A percentile compares a stretch with the other conserved stretches of the same genome.
Conservation (phyloP, 2,329 filamentous ascomycete species). For the Xylariaceae sp. region DNA sequence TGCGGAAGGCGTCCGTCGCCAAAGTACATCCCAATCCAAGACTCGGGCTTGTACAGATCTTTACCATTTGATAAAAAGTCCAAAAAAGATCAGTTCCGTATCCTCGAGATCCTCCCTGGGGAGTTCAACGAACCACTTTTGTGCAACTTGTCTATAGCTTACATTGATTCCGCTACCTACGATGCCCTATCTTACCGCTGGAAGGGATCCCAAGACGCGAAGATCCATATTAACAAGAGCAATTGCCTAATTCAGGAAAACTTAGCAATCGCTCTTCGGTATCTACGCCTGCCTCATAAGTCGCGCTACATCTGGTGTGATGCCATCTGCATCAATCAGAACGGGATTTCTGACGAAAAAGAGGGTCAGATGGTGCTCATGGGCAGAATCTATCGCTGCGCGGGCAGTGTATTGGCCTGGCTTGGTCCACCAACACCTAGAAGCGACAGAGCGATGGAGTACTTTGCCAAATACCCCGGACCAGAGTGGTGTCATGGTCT, state of each 20-base stretch:
- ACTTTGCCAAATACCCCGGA: background rate
- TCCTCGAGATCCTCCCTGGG: background rate
- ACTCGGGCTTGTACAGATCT: background rate
- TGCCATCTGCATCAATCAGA: background rate
- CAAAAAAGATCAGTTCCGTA: background rate
- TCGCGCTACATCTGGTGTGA: background rate
- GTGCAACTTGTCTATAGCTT: background rate
- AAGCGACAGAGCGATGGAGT: background rate
- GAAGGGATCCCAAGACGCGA: background rate
- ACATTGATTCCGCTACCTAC: background rate
- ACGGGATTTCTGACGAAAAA: background rate
- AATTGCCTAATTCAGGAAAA: background rate
- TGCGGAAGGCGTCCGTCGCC: too few species aligned
- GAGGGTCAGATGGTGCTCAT: background rate
- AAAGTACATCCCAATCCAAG: background rate
- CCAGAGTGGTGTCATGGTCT: background rate
- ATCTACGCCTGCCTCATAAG: background rate
- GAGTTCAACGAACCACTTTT: background rate
- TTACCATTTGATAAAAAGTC: background rate
- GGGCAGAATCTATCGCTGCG: background rate
- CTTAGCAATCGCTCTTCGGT: background rate
- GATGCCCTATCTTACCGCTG: background rate
- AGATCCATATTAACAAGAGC: background rate
- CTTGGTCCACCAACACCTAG: background rate
- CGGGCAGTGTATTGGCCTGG: background rate